phyloP scores from a whole-genome alignment of 106 monocot genomes.

The Phalaenopsis equestris region DNA sequence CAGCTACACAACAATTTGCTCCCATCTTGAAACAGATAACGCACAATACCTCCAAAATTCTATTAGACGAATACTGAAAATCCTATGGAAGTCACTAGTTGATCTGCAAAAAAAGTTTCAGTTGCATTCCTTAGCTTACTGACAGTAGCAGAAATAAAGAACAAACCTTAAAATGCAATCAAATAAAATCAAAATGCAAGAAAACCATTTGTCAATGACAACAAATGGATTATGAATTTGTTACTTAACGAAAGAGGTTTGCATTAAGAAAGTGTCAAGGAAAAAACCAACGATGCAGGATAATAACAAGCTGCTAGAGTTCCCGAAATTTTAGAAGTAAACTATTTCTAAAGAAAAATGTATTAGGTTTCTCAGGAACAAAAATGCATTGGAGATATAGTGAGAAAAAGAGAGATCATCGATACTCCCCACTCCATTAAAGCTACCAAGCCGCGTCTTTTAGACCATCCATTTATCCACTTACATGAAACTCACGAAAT shows the following conservation, averaged over 20 bases:
- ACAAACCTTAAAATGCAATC: background rate
- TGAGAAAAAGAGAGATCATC: background rate
- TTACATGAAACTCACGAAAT: background rate
- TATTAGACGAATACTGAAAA: background rate
- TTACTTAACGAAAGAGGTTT: background rate
- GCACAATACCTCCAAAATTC: background rate
- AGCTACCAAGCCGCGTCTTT: background rate
- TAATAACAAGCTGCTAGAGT: background rate
- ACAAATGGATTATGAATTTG: background rate
- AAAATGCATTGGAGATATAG: background rate
- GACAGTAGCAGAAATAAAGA: background rate
- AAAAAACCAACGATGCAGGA: background rate
- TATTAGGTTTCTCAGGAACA: background rate
- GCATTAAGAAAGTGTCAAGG: background rate
- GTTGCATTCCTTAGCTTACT: background rate
- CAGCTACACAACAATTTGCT: slow-evolving; percentile 78
- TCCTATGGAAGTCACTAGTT: background rate
- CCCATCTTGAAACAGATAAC: slow-evolving; percentile 42
- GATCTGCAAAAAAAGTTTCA: background rate
- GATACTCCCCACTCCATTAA: background rate
- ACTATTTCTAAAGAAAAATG: background rate
- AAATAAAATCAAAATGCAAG: background rate
- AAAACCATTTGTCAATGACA: background rate
- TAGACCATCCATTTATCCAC: background rate
- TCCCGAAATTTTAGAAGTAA: background rate